Evolutionary conservation across 73 alveolate genomes (phyloP).

Genomic region (Stentor roeselii): DNA sequence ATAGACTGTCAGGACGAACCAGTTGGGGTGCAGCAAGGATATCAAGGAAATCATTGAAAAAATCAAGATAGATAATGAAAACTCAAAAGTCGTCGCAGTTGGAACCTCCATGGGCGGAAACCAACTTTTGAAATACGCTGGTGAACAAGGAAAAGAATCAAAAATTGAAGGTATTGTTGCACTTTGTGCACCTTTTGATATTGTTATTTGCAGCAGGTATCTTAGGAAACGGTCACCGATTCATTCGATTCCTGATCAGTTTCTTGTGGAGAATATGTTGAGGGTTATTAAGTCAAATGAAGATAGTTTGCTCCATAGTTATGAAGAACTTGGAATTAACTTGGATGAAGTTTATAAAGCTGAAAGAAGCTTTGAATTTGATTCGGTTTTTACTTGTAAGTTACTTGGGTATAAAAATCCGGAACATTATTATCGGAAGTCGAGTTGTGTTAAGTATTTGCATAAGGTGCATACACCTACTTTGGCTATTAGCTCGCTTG

Average conservation of each 20-base stretch:
- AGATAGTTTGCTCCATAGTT: neutral
- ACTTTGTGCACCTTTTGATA: conserved; percentile 30
- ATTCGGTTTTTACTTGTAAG: conserved; percentile 19
- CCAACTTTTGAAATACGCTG: conserved; percentile 23
- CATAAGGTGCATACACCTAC: conserved; percentile 7
- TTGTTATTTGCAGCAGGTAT: neutral
- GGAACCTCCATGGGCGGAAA: conserved; percentile 38
- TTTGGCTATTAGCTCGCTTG: conserved; percentile 5
- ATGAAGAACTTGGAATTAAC: neutral
- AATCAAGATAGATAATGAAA: neutral
- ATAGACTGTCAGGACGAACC: neutral
- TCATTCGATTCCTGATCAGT: neutral
- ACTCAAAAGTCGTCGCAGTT: neutral
- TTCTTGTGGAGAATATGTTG: neutral
- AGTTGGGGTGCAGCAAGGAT: conserved; percentile 1
- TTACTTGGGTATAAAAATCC: conserved; percentile 14
- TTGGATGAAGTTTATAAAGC: neutral
- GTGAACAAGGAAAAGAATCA: conserved; percentile 5
- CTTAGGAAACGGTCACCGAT: neutral
- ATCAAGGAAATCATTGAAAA: neutral
- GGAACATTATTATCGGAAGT: neutral
- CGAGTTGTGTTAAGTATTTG: conserved; percentile 16
- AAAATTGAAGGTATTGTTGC: neutral
- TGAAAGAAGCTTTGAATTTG: conserved; percentile 26
- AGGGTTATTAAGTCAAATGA: neutral